Conservation (phyloP, 176 grass and related monocot species). For the Eremochloa ophiuroides region DNA sequence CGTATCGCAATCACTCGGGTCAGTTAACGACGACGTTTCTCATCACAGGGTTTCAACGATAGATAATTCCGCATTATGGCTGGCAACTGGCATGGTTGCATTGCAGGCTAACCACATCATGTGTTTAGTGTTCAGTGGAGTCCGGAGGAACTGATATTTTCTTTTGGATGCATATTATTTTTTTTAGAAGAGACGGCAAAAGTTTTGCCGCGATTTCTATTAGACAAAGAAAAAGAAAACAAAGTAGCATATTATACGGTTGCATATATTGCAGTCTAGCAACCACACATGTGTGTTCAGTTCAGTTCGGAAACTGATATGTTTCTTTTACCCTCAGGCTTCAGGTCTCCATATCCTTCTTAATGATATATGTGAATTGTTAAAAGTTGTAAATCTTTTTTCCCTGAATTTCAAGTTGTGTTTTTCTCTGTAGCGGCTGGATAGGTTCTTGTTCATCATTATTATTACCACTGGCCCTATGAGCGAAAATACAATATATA, state of each 20-base stretch:
- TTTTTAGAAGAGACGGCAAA: too few species aligned
- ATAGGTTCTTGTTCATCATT: neutral
- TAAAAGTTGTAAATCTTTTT: neutral
- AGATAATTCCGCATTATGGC: slow-evolving; percentile 19
- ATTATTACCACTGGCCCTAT: neutral
- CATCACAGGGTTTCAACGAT: neutral
- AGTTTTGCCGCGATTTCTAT: too few species aligned
- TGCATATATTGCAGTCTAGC: neutral
- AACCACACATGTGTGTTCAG: neutral
- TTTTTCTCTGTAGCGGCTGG: neutral
- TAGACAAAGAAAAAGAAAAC: too few species aligned
- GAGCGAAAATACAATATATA: neutral
- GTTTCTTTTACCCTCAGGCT: neutral
- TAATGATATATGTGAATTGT: neutral
- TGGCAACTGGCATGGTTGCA: neutral
- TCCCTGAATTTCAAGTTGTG: neutral
- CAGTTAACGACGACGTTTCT: neutral
- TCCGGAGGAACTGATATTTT: neutral
- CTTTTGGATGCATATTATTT: neutral
- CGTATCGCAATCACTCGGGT: slow-evolving; percentile 4
- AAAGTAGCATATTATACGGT: too few species aligned
- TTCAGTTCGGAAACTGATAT: neutral
- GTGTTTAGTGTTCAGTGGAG: neutral
- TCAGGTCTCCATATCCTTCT: neutral
- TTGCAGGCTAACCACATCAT: neutral